phyloP scores from a whole-genome alignment of 371 early-diverging fungal species.

The Mucor plumbeus region DNA sequence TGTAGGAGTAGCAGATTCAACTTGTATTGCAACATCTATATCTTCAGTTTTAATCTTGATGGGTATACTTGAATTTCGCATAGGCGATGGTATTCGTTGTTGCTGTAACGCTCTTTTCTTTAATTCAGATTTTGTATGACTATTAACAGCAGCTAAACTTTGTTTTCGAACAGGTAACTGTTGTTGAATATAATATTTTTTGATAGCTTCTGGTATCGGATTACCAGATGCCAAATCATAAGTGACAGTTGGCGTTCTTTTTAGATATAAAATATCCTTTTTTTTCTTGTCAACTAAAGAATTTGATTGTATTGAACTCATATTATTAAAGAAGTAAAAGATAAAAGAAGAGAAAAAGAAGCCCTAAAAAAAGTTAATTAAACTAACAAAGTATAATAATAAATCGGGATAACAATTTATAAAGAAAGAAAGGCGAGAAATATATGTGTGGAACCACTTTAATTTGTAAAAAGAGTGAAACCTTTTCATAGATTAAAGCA shows the following conservation, averaged over 20 bases:
- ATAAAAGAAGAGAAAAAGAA: conserved; percentile 10
- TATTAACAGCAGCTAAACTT: conserved; percentile 41
- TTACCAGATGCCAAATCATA: conserved; percentile 21
- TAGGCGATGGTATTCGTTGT: background rate
- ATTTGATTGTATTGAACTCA: background rate
- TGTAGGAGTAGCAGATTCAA: conserved; percentile 4
- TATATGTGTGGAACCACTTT: conserved; percentile 1
- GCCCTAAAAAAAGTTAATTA: conserved; percentile 2
- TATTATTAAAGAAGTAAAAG: background rate
- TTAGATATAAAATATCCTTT: conserved; percentile 15
- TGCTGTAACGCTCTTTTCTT: background rate
- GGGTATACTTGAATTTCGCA: conserved; percentile 16
- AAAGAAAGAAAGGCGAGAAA: background rate
- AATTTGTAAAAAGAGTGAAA: background rate
- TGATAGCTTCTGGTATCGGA: conserved; percentile 42
- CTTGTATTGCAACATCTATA: background rate
- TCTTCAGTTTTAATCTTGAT: background rate
- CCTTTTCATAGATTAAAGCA: background rate
- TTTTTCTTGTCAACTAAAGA: background rate
- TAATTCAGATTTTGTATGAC: background rate
- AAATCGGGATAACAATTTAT: background rate
- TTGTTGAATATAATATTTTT: conserved; percentile 48
- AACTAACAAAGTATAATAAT: conserved; percentile 4
- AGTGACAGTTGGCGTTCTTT: conserved; percentile 27
- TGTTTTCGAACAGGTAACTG: conserved; percentile 51